Evolutionary conservation across 1,139 yeast species (phyloP), one percentile per base, ranked within the genome.

Genomic region (Nadsonia starkeyi-henricii): DNA sequence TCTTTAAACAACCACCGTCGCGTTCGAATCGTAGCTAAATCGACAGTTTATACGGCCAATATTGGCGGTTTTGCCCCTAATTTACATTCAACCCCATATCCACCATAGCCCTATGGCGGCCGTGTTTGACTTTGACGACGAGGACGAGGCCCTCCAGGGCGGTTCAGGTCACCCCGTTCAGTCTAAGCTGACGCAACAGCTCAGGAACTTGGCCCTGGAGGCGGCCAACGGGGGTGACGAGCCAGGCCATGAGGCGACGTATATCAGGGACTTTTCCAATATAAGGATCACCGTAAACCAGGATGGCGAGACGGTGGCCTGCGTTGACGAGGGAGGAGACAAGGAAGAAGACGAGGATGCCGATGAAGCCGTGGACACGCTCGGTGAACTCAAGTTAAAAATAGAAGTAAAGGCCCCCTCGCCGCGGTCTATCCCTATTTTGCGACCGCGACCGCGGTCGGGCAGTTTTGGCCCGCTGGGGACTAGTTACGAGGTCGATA

Each of bases 401-500:
- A 23, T 23, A 23, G 9, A 5, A 5, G 5, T 23, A 13, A 33
- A 33, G 15, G 17, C 39, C 12, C 7, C 12, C 12, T 12, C 30
- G 30, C 30, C 30, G 9, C 7, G 12, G 30, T 7, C 12, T 4
- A 47, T 47, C 13, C 48, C 48, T 26, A 47, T 47, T 19, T 23
- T 43, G 4, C 17, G 42, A 12, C 42, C 47, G 15, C 43, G 43
- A 33, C 37, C 41, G 18, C 21, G 48, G 26, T 23, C 44, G 3
- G 44, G 44, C 15, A 41, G 46, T 5, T 47, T 44, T 7, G 48
- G 48, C 8, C 62, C 75, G 47, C 58, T 70, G 9, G 78, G 78
- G 1, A 62, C 69, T 5, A 71, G 78, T 1, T 70, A 71, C 52
- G 74, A 73, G 52, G 73, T 76, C 26, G 73, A 69, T 7, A 65